Base-by-base conservation (phyloP, 345 rosid species). In the Melastoma malabathricum region DNA sequence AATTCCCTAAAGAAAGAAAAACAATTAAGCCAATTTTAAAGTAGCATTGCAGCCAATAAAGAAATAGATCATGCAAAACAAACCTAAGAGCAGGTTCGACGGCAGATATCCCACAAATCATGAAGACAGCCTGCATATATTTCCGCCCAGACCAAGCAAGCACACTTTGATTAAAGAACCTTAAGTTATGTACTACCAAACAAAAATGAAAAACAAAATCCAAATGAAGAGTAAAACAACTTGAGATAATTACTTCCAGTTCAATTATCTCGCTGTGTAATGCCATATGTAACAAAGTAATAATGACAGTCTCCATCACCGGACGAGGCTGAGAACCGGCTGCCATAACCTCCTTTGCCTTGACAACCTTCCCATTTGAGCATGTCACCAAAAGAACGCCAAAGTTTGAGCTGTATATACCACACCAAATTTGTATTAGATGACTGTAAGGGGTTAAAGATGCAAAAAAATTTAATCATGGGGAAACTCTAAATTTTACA, bases 281-380 rank as follows among this genome's bases (percentile, higher is more conserved):
- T 34, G 98, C 96, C 65, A 86, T 76, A 68, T 90, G 94, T 90
- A 82, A 79, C 20, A 90, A 86, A 47, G 96, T 81, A 50, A 80
- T 54, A 62, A 90, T 69, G 56, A 72, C 60, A 55, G 98, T 83
- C 66, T 90, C 98, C 73, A 86, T 58, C 59, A 44, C 61, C 46
- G 73, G 78, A 48, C 62, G 65, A 57, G 96, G 75, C 75, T 80
- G 94, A 51, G 89, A 76, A 70, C 84, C 94, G 69, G 73, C 75
- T 57, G 78, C 81, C 41, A 90, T 58, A 59, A 76, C 94, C 67
- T 83, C 84, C 66, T 58, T 71, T 46, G 84, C 96, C 43, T 80
- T 67, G 57, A 90, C 81, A 50, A 80, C 61, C 64, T 81, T 81
- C 57, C 74, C 83, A 69, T 75, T 81, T 44, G 79, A 78, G 63